These are phyloP conservation scores for Saccharomyces hybrid DNA, from an alignment of 1,139 yeast genomes.

Conservation along the genomic window DNA sequence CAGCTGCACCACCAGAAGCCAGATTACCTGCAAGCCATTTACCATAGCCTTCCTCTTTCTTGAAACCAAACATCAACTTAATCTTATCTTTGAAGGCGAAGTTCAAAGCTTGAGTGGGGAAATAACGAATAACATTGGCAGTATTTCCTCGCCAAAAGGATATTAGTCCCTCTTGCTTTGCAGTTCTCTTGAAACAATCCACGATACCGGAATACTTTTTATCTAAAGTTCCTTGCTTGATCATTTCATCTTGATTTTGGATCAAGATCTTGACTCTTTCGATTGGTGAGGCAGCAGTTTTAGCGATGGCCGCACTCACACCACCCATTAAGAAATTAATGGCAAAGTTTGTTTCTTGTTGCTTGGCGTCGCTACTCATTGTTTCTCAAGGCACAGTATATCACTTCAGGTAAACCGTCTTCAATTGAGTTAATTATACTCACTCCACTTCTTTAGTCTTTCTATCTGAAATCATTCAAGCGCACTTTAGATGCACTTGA, in stretches of 20 bases:
- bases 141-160: conserved; percentile 84
- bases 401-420: background rate
- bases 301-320: conserved; percentile 78
- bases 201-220: conserved; percentile 59
- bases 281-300: conserved; percentile 80
- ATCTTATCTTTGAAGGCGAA: conserved; percentile 79
- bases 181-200: conserved; percentile 68
- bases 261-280: conserved; percentile 75
- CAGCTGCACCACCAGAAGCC: conserved; percentile 80
- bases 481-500: background rate
- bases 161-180: conserved; percentile 60
- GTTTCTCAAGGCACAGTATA: background rate
- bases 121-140: conserved; percentile 75
- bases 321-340: conserved; percentile 71
- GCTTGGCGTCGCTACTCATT: background rate
- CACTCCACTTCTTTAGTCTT: background rate
- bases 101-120: conserved; percentile 80
- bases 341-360: conserved; percentile 35
- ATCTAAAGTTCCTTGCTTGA: conserved; percentile 71
- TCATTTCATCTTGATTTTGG: conserved; percentile 79
- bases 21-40: conserved; percentile 71
- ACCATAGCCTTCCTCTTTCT: conserved; percentile 59
- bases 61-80: conserved; percentile 70
- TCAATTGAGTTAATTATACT: background rate
- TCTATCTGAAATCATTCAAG: background rate